Evolutionary conservation across 2,329 filamentous ascomycete genomes (phyloP), one percentile per base, ranked within the genome.

Genomic region (Hypoxylon sp.): DNA sequence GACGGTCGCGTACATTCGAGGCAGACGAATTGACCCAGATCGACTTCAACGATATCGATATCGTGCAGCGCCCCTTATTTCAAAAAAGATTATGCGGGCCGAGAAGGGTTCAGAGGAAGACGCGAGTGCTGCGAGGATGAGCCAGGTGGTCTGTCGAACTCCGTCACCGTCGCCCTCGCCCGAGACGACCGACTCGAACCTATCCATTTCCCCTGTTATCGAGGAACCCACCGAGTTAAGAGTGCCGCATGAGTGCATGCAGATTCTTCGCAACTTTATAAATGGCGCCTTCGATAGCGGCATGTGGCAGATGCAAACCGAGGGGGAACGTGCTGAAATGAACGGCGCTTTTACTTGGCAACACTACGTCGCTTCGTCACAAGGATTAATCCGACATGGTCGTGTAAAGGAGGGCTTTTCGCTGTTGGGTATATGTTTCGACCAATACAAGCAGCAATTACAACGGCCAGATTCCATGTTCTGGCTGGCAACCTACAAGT

Each of bases 111-210:
- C 31, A 9, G 31, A 29, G n/a, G 36, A 17, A n/a, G 30, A 41
- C 11, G 30, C 15, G 9, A 32, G 43, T 20, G 47, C 44, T 17
- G 37, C 50, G 19, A 61, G 41, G 35, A 40, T 46, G 13, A 25
- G 55, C 46, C 57, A 63, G 25, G 58, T 67, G 17, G 19, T 66
- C 40, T 63, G 58, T 36, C 60, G 65, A 30, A 67, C 65, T 4
- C 65, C 65, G 5, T 67, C 64, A 7, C 65, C 65, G 7, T 67
- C 65, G 9, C 65, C 65, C 3, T 67, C 64, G 2, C 65, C 65
- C 25, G 45, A 56, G 6, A 35, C 57, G 5, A 48, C 58, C 17
- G 51, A 42, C 31, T 48, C 59, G 2, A 50, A 49, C 26, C 5
- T 55, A 6, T 56, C 57, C 45, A 57, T 67, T 17, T 56, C 60